Conservation (phyloP, 2,329 filamentous ascomycete genomes). For the Daldinia sp. region DNA sequence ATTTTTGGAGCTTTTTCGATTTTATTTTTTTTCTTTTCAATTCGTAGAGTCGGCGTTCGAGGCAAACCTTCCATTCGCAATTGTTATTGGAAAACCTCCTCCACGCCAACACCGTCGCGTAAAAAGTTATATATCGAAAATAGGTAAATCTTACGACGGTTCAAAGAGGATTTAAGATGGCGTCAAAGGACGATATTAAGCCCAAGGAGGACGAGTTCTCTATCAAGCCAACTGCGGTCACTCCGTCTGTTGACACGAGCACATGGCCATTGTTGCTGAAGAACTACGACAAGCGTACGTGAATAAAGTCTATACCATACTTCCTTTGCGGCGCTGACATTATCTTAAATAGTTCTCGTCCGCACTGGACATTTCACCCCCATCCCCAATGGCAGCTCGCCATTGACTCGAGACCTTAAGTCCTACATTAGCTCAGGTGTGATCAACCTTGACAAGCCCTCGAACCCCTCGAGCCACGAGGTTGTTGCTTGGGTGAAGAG, state of each 20-base stretch:
- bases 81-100: conserved; percentile 41
- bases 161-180: conserved; percentile 42
- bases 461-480: conserved; percentile 97
- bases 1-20: conserved; percentile 49
- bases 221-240: conserved; percentile 91
- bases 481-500: conserved; percentile 99
- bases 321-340: conserved; percentile 44
- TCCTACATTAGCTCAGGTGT: conserved; percentile 97
- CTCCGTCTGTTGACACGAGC: conserved; percentile 84
- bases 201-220: conserved; percentile 48
- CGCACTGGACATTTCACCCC: conserved; percentile 97
- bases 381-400: conserved; percentile 91
- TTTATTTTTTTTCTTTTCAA: conserved; percentile 42
- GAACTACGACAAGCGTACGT: conserved; percentile 92
- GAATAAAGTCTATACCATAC: conserved; percentile 28
- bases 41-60: conserved; percentile 35
- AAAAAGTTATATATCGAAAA: conserved; percentile 30
- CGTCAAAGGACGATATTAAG: conserved; percentile 43
- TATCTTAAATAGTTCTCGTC: conserved; percentile 76
- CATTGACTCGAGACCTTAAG: conserved; percentile 94
- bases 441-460: conserved; percentile 98
- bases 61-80: conserved; percentile 29
- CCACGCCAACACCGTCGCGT: conserved; percentile 40
- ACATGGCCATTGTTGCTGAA: conserved; percentile 94
- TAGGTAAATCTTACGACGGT: conserved; percentile 41